Evolutionary conservation across 1,284 basidiomycete species (phyloP), one percentile per base, ranked within the genome.

Genomic region (Tremellales sp.): DNA sequence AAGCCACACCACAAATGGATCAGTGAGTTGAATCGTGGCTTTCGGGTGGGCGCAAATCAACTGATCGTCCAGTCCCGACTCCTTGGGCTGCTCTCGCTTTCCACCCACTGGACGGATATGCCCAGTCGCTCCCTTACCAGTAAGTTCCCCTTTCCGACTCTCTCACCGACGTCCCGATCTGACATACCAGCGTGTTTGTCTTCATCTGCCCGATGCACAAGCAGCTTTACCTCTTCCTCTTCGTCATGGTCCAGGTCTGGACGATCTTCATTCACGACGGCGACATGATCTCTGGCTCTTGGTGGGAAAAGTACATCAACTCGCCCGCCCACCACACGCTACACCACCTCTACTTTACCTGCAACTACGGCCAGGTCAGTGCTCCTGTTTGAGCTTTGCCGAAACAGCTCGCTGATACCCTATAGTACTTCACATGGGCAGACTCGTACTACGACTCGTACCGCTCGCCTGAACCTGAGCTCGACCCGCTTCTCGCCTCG

Each of bases 1-100:
- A 97, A 96, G 75, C 90, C 93, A 0, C 94, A 98, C 74, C 94
- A 98, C 81, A 96, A 90, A 75, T 98, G 96, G 96, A 80, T 97
- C 61, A 83, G 89, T 91, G 70, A 57, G 87, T 81, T 22, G 5
- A 19, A 22, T 24, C 39, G 3, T 6, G 7, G 39, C 24, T 4
- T 23, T 43, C 33, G 12, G 26, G 19, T 15, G 36, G 40, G 21
- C 7, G 6, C 4, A 36, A 19, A n/a, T n/a, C n/a, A n/a, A 41
- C 46, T 37, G 24, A n/a, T 43, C 54, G 8, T 8, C 19, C 68
- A 92, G 90, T 98, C 50, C 93, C 94, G 5, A 97, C 94, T 0
- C 94, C 94, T 0, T 98, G 89, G 64, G 89, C 96, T 22, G 93
- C 92, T 29, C 87, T 97, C 69, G 94, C 94, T 0, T 98, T 98